Conservation (phyloP, 2,329 filamentous ascomycete species). For the Zasmidium citrigriseum region DNA sequence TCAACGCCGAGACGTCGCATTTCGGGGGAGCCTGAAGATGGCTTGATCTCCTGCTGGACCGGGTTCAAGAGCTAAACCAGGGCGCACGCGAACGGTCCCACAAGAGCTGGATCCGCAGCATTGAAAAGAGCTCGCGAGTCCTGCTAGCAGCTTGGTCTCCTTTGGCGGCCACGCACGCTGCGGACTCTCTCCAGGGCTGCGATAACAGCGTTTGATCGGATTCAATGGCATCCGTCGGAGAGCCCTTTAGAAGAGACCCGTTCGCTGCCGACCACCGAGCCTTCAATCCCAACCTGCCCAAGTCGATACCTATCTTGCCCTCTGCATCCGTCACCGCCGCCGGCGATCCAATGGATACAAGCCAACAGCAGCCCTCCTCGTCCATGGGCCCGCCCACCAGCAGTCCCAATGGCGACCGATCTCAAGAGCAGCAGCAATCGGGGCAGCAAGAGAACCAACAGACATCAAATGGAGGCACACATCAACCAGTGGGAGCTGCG, state of each 20-base stretch:
- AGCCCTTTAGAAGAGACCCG: slow-evolving; percentile 38
- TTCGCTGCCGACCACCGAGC: slow-evolving; percentile 29
- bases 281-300: slow-evolving; percentile 24
- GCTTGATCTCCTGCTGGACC: slow-evolving; percentile 4
- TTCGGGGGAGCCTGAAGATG: neutral
- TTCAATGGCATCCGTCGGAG: slow-evolving; percentile 47
- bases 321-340: slow-evolving; percentile 25
- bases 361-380: slow-evolving; percentile 21
- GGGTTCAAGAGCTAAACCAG: slow-evolving; percentile 8
- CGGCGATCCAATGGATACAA: slow-evolving; percentile 34
- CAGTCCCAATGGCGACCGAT: slow-evolving; percentile 31
- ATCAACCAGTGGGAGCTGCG: slow-evolving; percentile 57
- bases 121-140: slow-evolving; percentile 4
- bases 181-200: neutral
- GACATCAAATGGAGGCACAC: slow-evolving; percentile 43
- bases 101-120: slow-evolving; percentile 7
- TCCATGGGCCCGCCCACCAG: slow-evolving; percentile 33
- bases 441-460: slow-evolving; percentile 18
- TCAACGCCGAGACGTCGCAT: neutral
- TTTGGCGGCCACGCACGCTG: neutral
- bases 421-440: slow-evolving; percentile 23
- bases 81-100: slow-evolving; percentile 4
- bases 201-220: neutral
- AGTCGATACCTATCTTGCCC: slow-evolving; percentile 33
- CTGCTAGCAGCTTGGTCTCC: neutral